Conservation (phyloP, 768 basidiomycete species). For the Kwoniella sp. region DNA sequence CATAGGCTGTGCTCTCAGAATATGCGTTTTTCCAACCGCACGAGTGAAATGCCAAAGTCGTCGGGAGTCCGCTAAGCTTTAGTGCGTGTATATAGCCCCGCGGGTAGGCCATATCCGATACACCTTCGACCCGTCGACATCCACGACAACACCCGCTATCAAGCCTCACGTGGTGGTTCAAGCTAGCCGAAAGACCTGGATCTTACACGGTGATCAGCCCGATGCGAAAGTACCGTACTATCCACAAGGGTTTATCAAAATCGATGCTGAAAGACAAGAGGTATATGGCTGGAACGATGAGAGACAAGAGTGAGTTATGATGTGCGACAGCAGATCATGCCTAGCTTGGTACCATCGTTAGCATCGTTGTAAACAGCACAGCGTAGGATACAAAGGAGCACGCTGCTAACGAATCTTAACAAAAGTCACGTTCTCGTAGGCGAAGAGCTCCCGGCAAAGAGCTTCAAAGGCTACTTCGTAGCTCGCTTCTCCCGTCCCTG, state of each 20-base stretch:
- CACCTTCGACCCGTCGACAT: slow-evolving; percentile 60
- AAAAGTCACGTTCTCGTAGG: slow-evolving; percentile 35
- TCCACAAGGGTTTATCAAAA: slow-evolving; percentile 62
- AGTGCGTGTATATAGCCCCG: slow-evolving; percentile 61
- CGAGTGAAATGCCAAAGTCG: neutral
- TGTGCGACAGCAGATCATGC: neutral
- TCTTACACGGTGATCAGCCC: slow-evolving; percentile 60
- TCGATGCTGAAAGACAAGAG: slow-evolving; percentile 60
- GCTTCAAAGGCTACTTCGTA: slow-evolving; percentile 62
- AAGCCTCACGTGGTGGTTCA: slow-evolving; percentile 69
- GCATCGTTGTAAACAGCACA: too few species aligned
- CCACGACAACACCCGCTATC: slow-evolving; percentile 28
- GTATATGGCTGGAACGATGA: slow-evolving; percentile 70
- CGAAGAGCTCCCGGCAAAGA: slow-evolving; percentile 45
- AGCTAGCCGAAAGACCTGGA: slow-evolving; percentile 66
- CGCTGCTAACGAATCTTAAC: neutral
- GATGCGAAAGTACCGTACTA: slow-evolving; percentile 60
- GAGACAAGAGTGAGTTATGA: slow-evolving; percentile 70
- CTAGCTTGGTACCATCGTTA: neutral
- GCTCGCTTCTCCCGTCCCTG: slow-evolving; percentile 57
- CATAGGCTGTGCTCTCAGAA: neutral
- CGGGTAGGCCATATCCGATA: slow-evolving; percentile 75
- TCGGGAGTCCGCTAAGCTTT: too few species aligned
- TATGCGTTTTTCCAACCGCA: neutral
- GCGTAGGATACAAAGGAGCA: too few species aligned